phyloP scores from a whole-genome alignment of 2,329 filamentous ascomycete genomes.

The Ophiostoma sp. region DNA sequence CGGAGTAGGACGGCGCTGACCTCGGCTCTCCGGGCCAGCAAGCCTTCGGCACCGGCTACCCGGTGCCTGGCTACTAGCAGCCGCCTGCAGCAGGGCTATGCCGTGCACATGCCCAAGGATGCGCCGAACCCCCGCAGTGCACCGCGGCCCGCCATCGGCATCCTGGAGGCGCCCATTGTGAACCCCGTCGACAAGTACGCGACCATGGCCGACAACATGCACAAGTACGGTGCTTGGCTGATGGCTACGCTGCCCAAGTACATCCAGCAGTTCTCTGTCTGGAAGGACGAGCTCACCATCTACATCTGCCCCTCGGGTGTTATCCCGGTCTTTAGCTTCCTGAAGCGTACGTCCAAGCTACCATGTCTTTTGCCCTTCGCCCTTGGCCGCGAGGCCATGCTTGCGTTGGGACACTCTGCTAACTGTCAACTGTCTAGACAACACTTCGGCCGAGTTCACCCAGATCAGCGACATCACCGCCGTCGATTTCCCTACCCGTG shows the following conservation, averaged over 20 bases:
- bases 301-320: constrained; percentile 85
- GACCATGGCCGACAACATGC: constrained; percentile 78
- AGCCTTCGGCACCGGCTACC: constrained; percentile 38
- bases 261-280: constrained; percentile 97
- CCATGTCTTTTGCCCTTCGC: background rate
- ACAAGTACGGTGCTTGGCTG: constrained; percentile 93
- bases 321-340: constrained; percentile 85
- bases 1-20: constrained; percentile 49
- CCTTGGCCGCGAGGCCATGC: background rate
- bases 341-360: constrained; percentile 58
- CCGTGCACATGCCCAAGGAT: constrained; percentile 56
- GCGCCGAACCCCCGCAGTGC: constrained; percentile 63
- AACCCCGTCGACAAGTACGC: constrained; percentile 92
- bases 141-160: constrained; percentile 51
- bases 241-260: constrained; percentile 97
- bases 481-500: constrained; percentile 90
- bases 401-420: background rate
- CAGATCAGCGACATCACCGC: constrained; percentile 88
- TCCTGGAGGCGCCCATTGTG: constrained; percentile 71
- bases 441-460: constrained; percentile 95
- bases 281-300: constrained; percentile 97
- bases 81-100: constrained; percentile 38
- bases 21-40: constrained; percentile 51
- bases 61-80: constrained; percentile 48
- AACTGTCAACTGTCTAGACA: constrained; percentile 49